A percentile compares a stretch with the other conserved stretches of the same genome.
Conservation (phyloP, 2,329 filamentous ascomycete species). For the Coniochaeta sp. region DNA sequence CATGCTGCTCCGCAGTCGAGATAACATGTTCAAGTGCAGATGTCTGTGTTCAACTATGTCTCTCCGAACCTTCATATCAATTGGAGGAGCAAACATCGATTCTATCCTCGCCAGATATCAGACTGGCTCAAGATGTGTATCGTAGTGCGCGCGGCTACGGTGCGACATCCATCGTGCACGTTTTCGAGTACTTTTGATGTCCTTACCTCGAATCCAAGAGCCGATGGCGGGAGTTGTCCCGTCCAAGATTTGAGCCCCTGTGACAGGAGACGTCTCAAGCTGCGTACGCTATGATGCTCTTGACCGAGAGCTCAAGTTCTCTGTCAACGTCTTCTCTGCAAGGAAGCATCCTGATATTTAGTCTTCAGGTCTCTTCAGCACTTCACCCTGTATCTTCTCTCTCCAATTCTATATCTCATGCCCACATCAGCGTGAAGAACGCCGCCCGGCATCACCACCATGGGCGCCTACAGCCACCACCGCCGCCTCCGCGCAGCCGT, state of each 20-base stretch:
- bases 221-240: background rate
- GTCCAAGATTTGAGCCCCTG: constrained; percentile 2
- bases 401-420: background rate
- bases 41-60: too few relatives aligned
- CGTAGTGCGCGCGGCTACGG: too few relatives aligned
- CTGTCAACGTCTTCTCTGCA: background rate
- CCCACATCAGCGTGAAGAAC: background rate
- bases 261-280: constrained; percentile 7
- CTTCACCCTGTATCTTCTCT: background rate
- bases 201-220: background rate
- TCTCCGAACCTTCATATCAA: too few relatives aligned
- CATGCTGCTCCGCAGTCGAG: too few relatives aligned
- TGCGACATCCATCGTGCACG: too few relatives aligned
- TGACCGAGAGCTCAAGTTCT: constrained; percentile 1
- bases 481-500: constrained; percentile 11
- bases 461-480: constrained; percentile 5
- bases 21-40: too few relatives aligned
- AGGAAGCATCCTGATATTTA: too few relatives aligned
- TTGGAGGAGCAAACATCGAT: too few relatives aligned
- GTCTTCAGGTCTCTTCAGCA: too few relatives aligned
- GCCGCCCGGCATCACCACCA: background rate
- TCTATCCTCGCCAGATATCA: too few relatives aligned
- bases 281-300: background rate
- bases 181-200: background rate
- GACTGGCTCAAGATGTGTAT: too few relatives aligned